phyloP scores from a whole-genome alignment of 441 rosid genomes.

The Kokia cookei region DNA sequence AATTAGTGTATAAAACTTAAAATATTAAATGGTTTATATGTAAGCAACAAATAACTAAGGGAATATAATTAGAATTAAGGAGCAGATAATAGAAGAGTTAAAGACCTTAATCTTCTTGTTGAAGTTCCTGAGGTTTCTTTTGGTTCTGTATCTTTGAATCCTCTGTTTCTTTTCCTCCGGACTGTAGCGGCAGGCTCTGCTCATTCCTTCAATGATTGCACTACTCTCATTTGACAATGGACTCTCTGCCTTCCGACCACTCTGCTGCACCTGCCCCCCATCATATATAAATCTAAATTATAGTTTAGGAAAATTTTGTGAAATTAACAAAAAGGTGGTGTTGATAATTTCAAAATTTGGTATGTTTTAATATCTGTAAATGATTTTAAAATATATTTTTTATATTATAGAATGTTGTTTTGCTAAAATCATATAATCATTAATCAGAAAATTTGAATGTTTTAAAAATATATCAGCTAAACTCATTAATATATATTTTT shows the following conservation, averaged over 20 bases:
- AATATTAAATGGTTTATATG: too few species aligned
- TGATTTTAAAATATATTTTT: too few species aligned
- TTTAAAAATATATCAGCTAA: too few species aligned
- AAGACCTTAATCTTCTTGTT: slow-evolving; percentile 91
- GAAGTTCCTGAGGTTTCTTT: slow-evolving; percentile 82
- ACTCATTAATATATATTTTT: too few species aligned
- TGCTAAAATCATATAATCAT: neutral
- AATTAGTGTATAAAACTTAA: too few species aligned
- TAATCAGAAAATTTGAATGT: neutral
- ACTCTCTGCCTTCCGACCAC: slow-evolving; percentile 47
- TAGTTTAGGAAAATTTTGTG: too few species aligned
- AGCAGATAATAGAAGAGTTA: neutral
- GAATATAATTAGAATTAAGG: neutral
- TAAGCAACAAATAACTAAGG: neutral
- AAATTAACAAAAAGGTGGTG: too few species aligned
- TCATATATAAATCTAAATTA: neutral
- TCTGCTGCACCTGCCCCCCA: slow-evolving; percentile 18
- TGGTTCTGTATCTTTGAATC: slow-evolving; percentile 79
- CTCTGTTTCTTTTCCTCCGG: slow-evolving; percentile 88
- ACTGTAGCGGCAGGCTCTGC: slow-evolving; percentile 62
- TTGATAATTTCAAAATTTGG: neutral
- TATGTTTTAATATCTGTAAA: too few species aligned
- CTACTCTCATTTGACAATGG: slow-evolving; percentile 72
- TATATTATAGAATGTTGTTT: neutral
- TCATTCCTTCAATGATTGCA: slow-evolving; percentile 84